A percentile compares a stretch with the other conserved stretches of the same genome.
phyloP scores from a whole-genome alignment of 306 rosid genomes.

The Cucurbita argyrosperma region DNA sequence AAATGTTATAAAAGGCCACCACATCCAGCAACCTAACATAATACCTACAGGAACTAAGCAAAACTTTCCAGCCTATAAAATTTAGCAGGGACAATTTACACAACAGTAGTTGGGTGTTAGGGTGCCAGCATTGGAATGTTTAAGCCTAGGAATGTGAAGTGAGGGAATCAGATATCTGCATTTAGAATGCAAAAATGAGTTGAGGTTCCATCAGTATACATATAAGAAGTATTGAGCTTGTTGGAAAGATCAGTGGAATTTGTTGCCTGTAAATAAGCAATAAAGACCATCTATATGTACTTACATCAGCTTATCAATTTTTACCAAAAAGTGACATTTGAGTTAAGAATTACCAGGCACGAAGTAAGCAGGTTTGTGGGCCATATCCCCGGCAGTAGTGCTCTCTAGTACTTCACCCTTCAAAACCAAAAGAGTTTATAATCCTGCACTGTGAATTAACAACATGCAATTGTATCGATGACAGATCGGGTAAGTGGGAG shows the following conservation, averaged over 20 bases:
- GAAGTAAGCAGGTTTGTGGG: constrained; percentile 96
- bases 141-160: not conserved
- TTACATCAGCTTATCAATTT: not conserved
- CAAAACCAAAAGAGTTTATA: constrained; percentile 52
- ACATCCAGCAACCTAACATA: not conserved
- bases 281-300: not conserved
- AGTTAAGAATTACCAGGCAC: constrained; percentile 67
- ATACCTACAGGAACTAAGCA: not conserved
- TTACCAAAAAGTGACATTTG: not conserved
- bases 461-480: constrained; percentile 17
- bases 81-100: not conserved
- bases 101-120: not conserved
- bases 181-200: not conserved
- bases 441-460: constrained; percentile 45
- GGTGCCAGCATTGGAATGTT: not conserved
- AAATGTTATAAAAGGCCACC: not conserved
- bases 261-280: not conserved
- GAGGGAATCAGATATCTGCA: not conserved
- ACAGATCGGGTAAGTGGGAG: constrained; percentile 7
- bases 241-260: not conserved
- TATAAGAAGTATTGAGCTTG: not conserved
- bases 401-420: constrained; percentile 89
- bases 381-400: constrained; percentile 81
- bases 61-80: not conserved
- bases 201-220: not conserved